Conservation (phyloP, 345 rosid species). For the Cardamine occulta region DNA sequence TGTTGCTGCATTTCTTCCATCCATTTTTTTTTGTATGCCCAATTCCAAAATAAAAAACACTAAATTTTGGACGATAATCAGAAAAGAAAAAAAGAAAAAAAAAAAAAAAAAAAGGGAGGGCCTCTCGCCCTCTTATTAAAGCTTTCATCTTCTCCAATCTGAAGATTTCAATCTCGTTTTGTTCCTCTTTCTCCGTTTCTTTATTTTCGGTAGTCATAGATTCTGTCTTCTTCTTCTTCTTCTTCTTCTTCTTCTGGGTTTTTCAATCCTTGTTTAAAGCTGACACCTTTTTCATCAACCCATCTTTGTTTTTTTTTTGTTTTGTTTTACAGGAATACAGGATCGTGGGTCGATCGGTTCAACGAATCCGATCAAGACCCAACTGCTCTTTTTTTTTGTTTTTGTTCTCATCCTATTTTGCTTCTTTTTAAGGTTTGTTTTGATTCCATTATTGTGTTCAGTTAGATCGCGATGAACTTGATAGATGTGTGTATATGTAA, state of each 20-base stretch:
- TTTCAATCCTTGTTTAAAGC: constrained; percentile 18
- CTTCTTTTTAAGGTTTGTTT: constrained; percentile 44
- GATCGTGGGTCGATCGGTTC: constrained; percentile 60
- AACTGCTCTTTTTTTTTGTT: constrained; percentile 34
- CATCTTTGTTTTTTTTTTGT: constrained; percentile 1
- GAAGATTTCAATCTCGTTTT: constrained; percentile 35
- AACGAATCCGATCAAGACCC: constrained; percentile 55
- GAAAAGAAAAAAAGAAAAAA: constrained; percentile 43
- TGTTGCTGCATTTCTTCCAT: constrained; percentile 15
- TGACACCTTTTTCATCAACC: constrained; percentile 23
- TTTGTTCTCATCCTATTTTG: neutral
- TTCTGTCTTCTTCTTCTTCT: constrained; percentile 41
- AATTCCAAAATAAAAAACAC: constrained; percentile 32
- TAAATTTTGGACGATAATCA: constrained; percentile 26
- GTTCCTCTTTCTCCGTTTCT: constrained; percentile 31
- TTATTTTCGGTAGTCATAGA: constrained; percentile 43
- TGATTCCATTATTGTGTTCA: constrained; percentile 30
- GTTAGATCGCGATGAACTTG: constrained; percentile 1
- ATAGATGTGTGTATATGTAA: neutral
- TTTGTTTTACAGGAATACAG: constrained; percentile 50
- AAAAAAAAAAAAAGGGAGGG: constrained; percentile 54
- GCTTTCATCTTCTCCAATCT: constrained; percentile 28
- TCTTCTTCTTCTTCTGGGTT: constrained; percentile 51
- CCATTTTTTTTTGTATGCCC: constrained; percentile 20
- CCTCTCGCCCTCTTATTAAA: constrained; percentile 56